These are phyloP conservation scores for Guadua angustifolia DNA, from an alignment of 176 grass and related monocot genomes.

Conservation along the genomic window DNA sequence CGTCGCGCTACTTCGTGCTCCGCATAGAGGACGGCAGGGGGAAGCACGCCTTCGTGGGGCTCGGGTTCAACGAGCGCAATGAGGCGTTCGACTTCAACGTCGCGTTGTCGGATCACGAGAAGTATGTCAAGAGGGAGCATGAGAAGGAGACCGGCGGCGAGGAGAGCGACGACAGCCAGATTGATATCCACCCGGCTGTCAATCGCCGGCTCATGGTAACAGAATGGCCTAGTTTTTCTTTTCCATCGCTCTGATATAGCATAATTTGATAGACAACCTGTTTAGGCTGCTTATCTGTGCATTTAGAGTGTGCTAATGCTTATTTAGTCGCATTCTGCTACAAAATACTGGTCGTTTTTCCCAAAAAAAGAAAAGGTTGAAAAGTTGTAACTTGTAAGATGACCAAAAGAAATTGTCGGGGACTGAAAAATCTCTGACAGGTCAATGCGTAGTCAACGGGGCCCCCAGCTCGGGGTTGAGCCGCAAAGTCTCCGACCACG, in stretches of 20 bases:
- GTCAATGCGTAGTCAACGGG: no score
- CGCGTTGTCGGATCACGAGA: constrained; percentile 92
- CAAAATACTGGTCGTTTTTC: background rate
- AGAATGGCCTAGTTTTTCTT: background rate
- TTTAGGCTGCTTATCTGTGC: constrained; percentile 1
- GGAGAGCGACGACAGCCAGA: constrained; percentile 60
- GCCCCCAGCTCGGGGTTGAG: no score
- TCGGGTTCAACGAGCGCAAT: constrained; percentile 95
- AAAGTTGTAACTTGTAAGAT: background rate
- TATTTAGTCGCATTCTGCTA: background rate
- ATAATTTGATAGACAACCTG: background rate
- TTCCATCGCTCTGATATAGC: background rate
- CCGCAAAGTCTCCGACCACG: no score
- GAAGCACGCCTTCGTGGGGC: constrained; percentile 93
- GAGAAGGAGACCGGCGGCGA: constrained; percentile 78
- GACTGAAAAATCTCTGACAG: no score
- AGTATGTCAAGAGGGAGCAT: constrained; percentile 96
- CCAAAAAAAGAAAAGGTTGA: background rate
- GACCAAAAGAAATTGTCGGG: constrained; percentile 14
- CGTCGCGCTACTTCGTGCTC: constrained; percentile 94
- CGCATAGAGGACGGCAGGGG: constrained; percentile 83
- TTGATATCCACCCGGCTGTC: constrained; percentile 87
- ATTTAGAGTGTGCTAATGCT: background rate
- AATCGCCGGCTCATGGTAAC: constrained; percentile 91
- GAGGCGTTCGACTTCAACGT: constrained; percentile 99